A percentile compares a stretch with the other conserved stretches of the same genome.
These are phyloP conservation scores for Pinus taeda DNA, from an alignment of 75 land plant species.

Conservation along the genomic window DNA sequence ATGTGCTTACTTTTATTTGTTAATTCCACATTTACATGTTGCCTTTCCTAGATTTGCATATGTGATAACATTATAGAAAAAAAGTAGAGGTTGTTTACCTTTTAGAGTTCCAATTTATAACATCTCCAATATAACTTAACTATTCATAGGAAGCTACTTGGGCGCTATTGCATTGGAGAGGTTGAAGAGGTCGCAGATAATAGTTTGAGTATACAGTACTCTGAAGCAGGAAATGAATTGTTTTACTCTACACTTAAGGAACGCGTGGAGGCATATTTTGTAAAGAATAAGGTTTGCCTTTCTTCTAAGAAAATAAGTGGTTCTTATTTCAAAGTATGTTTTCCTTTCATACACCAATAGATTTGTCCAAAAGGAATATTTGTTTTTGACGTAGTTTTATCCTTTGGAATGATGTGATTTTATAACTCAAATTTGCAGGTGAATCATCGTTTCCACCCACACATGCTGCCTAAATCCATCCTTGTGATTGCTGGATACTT, in stretches of 20 bases:
- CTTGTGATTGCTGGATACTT: slow-evolving; percentile 23
- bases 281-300: slow-evolving; percentile 25
- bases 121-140: not conserved
- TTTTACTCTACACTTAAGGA: slow-evolving; percentile 40
- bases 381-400: not conserved
- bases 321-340: not conserved
- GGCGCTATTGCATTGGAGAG: slow-evolving; percentile 40
- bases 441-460: slow-evolving; percentile 38
- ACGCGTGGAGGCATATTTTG: slow-evolving; percentile 42
- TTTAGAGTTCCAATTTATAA: not conserved
- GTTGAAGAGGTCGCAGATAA: slow-evolving; percentile 23
- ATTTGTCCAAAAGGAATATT: not conserved
- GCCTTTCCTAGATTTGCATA: not conserved
- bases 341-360: not conserved
- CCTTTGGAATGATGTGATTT: not conserved
- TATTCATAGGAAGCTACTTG: slow-evolving; percentile 33
- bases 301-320: not conserved
- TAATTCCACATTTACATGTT: not conserved
- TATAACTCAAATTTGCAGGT: slow-evolving; percentile 23
- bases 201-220: slow-evolving; percentile 19
- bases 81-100: not conserved
- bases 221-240: slow-evolving; percentile 27
- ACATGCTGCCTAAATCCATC: slow-evolving; percentile 40
- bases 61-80: not conserved
- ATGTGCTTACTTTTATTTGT: not conserved